Evolutionary conservation across 2,329 filamentous ascomycete genomes (phyloP).

Genomic region (Monilinia vaccinii-corymbosi): DNA sequence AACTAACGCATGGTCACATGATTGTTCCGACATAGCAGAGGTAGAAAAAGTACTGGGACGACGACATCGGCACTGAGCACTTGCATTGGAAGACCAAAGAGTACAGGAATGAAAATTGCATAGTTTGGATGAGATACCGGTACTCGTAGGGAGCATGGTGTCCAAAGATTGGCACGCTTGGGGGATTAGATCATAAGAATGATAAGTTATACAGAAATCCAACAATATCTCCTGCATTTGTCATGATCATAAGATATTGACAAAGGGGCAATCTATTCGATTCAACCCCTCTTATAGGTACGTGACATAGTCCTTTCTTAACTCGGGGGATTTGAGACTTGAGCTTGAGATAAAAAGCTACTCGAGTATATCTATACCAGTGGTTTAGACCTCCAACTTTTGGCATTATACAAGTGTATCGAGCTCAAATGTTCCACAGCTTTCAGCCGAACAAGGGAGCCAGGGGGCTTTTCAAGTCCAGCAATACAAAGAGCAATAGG

Average conservation of each 20-base stretch:
- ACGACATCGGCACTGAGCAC: neutral
- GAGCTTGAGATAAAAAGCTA: no score
- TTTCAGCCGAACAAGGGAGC: neutral
- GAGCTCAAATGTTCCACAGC: neutral
- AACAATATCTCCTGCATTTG: neutral
- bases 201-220: neutral
- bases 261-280: no score
- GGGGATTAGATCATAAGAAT: neutral
- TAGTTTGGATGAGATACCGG: neutral
- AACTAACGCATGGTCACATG: no score
- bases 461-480: neutral
- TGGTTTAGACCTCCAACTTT: neutral
- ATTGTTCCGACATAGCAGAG: neutral
- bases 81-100: neutral
- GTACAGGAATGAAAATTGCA: neutral
- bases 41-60: neutral
- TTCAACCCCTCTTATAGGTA: no score
- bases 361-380: neutral
- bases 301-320: no score
- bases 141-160: neutral
- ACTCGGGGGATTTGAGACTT: no score
- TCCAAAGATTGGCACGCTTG: neutral
- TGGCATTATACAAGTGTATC: neutral
- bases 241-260: no score
- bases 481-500: neutral